Evolutionary conservation across 305 asterid genomes (phyloP).

Genomic region (Rubia tinctorum): DNA sequence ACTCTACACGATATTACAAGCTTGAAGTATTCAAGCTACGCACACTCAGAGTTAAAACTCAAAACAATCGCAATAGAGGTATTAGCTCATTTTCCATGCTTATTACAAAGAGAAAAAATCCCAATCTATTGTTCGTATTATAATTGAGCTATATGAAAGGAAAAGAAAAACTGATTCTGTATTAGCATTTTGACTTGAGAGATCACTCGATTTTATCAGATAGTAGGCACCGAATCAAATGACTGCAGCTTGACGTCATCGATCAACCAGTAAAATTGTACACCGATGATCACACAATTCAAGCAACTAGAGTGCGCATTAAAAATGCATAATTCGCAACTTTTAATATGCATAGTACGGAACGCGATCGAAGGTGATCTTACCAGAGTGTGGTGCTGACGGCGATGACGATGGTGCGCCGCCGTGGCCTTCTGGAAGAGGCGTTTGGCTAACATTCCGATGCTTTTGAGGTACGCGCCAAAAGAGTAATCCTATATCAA

Average conservation of each 20-base stretch:
- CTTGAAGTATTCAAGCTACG: neutral
- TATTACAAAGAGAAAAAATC: neutral
- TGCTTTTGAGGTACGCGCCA: neutral
- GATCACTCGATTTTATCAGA: neutral
- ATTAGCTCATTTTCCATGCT: neutral
- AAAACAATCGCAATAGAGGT: neutral
- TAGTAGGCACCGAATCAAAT: neutral
- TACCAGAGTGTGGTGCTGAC: conserved; percentile 13
- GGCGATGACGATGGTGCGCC: conserved; percentile 8
- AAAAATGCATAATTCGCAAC: neutral
- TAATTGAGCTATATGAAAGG: neutral
- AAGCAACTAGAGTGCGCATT: neutral
- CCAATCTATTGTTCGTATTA: neutral
- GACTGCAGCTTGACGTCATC: too few relatives aligned
- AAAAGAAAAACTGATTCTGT: neutral
- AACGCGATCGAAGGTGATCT: neutral
- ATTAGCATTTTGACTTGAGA: neutral
- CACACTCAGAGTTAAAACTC: neutral
- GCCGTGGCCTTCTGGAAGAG: conserved; percentile 21
- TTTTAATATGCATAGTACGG: neutral
- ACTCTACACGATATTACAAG: neutral
- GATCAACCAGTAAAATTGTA: neutral
- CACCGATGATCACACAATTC: neutral
- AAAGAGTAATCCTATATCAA: neutral
- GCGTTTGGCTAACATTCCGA: conserved; percentile 24